phyloP scores from a whole-genome alignment of 2,329 filamentous ascomycete species.

The Penicillium thymicola region DNA sequence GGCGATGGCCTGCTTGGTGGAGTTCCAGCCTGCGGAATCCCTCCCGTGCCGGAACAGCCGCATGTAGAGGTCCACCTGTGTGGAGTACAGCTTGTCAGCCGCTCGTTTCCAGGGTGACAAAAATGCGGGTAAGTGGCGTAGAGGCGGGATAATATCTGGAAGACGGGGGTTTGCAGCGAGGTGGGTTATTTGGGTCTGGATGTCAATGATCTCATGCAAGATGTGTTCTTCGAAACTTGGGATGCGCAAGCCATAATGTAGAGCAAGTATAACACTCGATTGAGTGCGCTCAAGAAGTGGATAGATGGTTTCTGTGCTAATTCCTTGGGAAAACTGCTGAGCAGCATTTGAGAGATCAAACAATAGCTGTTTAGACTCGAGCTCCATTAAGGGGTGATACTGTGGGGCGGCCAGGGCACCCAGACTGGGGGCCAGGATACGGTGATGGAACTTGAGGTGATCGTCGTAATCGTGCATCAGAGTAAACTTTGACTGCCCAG shows the following conservation, averaged over 20 bases:
- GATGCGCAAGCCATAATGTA: conserved; percentile 53
- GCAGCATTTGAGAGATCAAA: conserved; percentile 39
- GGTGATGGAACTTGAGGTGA: conserved; percentile 47
- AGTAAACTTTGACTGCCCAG: conserved; percentile 23
- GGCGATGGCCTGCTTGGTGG: conserved; percentile 25
- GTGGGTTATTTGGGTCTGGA: conserved; percentile 50
- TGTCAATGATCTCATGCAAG: conserved; percentile 47
- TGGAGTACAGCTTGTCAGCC: conserved; percentile 20
- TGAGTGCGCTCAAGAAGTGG: conserved; percentile 51
- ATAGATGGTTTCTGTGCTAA: conserved; percentile 40
- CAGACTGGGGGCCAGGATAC: conserved; percentile 48
- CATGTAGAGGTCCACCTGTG: conserved; percentile 27
- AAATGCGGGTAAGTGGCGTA: conserved; percentile 44
- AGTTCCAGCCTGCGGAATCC: conserved; percentile 24
- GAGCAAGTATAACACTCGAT: conserved; percentile 51
- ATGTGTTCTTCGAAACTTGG: conserved; percentile 42
- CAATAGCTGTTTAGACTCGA: conserved; percentile 48
- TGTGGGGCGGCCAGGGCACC: conserved; percentile 46
- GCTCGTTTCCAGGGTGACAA: conserved; percentile 48
- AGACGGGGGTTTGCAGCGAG: conserved; percentile 45
- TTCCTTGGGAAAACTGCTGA: not conserved
- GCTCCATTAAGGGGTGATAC: conserved; percentile 52
- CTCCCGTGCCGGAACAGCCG: conserved; percentile 22
- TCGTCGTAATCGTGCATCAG: conserved; percentile 54
- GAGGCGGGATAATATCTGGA: conserved; percentile 46